phyloP scores from a whole-genome alignment of 140 eudicot species.

The Oenanthe javanica region DNA sequence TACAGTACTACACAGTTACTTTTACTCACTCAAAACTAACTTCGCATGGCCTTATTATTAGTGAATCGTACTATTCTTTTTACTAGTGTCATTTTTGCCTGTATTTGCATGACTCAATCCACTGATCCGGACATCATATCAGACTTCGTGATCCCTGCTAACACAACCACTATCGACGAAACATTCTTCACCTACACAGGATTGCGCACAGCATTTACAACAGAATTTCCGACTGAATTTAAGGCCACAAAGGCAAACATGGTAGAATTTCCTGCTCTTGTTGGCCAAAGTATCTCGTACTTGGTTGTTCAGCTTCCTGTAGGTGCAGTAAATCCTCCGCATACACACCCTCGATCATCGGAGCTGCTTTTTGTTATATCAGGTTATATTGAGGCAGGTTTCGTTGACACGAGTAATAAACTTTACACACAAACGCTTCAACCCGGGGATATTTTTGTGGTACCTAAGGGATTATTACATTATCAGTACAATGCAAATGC shows the following conservation, averaged over 20 bases:
- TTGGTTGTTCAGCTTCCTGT: constrained; percentile 36
- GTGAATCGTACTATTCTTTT: not conserved
- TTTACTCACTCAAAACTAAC: not conserved
- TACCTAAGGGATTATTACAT: constrained; percentile 54
- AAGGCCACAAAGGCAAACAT: constrained; percentile 29
- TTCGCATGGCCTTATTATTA: not conserved
- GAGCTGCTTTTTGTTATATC: constrained; percentile 35
- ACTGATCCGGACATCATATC: constrained; percentile 38
- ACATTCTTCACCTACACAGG: constrained; percentile 39
- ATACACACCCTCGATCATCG: constrained; percentile 44
- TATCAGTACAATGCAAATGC: constrained; percentile 35
- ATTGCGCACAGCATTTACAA: constrained; percentile 17
- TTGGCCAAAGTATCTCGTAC: constrained; percentile 45
- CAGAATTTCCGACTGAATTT: not conserved
- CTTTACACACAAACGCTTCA: constrained; percentile 45
- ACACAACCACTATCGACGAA: constrained; percentile 24
- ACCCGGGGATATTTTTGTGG: constrained; percentile 48
- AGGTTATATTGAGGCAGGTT: constrained; percentile 47
- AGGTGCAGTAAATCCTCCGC: constrained; percentile 45
- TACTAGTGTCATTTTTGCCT: not conserved
- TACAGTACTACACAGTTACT: not conserved
- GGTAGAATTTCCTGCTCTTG: constrained; percentile 44
- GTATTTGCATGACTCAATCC: constrained; percentile 15
- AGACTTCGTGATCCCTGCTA: constrained; percentile 37
- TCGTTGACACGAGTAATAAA: constrained; percentile 40